Evolutionary conservation across 495 filamentous ascomycete genomes (phyloP), one percentile per base, ranked within the genome.

Genomic region (Venustampulla echinocandica): DNA sequence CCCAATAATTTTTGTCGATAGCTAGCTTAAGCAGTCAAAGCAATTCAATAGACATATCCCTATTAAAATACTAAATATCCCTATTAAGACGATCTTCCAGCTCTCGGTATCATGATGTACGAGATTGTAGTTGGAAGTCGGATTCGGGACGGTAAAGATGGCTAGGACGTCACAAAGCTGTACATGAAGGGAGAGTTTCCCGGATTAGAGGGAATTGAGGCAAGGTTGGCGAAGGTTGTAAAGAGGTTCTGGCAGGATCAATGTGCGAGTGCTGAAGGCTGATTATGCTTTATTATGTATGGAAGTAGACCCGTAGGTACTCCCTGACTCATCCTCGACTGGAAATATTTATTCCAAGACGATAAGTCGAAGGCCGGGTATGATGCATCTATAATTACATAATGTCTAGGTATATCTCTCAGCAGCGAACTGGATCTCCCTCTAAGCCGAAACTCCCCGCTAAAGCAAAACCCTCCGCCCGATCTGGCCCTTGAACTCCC

Each of bases 121-220:
- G 42, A 44, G 18, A 44, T 44, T 18, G 21, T 5, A 4, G 18
- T 44, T 28, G 42, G 42, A 44, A 30, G 27, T 13, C 6, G 6
- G 13, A 30, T 30, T 13, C 7, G 27, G 13, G 27, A 30, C 7
- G 27, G 27, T 13, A 30, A 30, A 13, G 27, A 30, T 6, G 27
- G 6, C 27, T 6, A 13, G 13, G 13, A 30, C 13, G 6, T 30
- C 27, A 30, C 13, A 13, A 30, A 30, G 27, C 27, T 30, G 6
- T 30, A 30, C 13, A 13, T 7, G 27, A 30, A 13, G 27, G 27
- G 27, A 13, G 6, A 7, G 27, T 7, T 30, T 30, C 27, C 27
- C 13, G 27, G 13, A 30, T 30, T 30, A 30, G 13, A 30, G 27
- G 27, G 27, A 7, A 13, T 30, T 30, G 13, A 13, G 27, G 27